Base-by-base conservation (phyloP, 2,329 filamentous ascomycete genomes). In the Colletotrichum magnum region DNA sequence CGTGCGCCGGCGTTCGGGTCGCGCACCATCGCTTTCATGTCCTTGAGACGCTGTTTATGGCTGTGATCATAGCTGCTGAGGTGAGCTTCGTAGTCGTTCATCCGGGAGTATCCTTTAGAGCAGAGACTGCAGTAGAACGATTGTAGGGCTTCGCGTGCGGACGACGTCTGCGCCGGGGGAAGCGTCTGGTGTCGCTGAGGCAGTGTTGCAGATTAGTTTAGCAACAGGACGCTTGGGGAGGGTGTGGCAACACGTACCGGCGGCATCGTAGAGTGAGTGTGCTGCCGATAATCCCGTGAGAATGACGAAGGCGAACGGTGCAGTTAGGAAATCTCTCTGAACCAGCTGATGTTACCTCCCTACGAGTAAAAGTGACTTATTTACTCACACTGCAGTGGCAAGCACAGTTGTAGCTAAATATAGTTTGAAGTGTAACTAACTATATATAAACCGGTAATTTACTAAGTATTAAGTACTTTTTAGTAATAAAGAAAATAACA, bases 41-140 rank as follows among this genome's bases (percentile, higher is more conserved):
- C 93, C 80, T 94, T 93, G 68, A 95, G 88, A 58, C 93, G 92
- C 83, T 97, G 94, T 79, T 94, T 95, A 81, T 99, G 96, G 75
- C 93, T 93, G 82, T 99, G 96, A 78, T 98, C 96, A 81, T 98
- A 98, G 75, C 93, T 96, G 72, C 91, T 91, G 65, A 98, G 93
- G 79, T 99, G 96, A 7, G 95, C 92, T 81, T 98, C 95, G 79
- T 97, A 98, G 79, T 98, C 95, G 78, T 97, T 95, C 87, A 97
- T 95, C 64, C 96, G 94, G 2, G 92, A 90, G 82, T 98, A 99
- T 75, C 95, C 95, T 83, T 98, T 98, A 72, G 92, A 90, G 84
- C 96, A 98, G 63, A 98, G 89, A 48, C 91, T 89, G 84, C 92
- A 97, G 83, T 93, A 94, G 82, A 97, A 96, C 41, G 93, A 90